phyloP scores from a whole-genome alignment of 768 basidiomycete species.

The Mycena indigotica region DNA sequence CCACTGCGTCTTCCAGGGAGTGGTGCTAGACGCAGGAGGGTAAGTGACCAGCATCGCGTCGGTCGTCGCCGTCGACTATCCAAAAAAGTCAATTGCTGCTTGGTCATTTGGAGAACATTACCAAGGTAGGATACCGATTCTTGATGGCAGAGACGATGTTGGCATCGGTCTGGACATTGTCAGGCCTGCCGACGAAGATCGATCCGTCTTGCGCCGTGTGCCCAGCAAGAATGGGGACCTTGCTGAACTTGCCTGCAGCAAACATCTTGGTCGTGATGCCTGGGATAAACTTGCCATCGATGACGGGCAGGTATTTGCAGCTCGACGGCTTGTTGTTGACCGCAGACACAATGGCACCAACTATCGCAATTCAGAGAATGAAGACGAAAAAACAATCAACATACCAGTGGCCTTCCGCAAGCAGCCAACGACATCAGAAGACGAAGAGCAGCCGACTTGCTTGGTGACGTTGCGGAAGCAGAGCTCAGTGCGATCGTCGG shows the following conservation, averaged over 20 bases:
- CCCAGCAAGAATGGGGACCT: conserved; percentile 24
- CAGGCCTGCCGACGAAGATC: conserved; percentile 20
- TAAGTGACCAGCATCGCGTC: conserved; percentile 21
- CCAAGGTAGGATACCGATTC: conserved; percentile 20
- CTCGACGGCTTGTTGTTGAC: conserved; percentile 32
- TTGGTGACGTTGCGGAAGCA: conserved; percentile 22
- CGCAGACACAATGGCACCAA: conserved; percentile 28
- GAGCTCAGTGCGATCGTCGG: conserved; percentile 13
- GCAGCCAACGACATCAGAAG: conserved; percentile 16
- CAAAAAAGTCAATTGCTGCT: neutral
- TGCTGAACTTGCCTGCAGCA: conserved; percentile 27
- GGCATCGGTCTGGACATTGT: conserved; percentile 15
- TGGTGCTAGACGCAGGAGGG: conserved; percentile 17
- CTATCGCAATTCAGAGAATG: conserved; percentile 1
- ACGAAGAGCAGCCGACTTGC: conserved; percentile 17
- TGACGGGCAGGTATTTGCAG: conserved; percentile 26
- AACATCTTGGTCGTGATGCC: conserved; percentile 31
- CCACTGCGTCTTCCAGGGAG: conserved; percentile 25
- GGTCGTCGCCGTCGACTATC: conserved; percentile 4
- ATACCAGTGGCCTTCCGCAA: conserved; percentile 17
- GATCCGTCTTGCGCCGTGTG: conserved; percentile 24
- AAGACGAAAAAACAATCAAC: neutral
- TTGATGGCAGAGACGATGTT: conserved; percentile 13
- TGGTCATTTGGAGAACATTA: neutral
- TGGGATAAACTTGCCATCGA: conserved; percentile 26